These are phyloP conservation scores for Nigrospora oryzae DNA, from an alignment of 2,329 filamentous ascomycete species.

Conservation along the genomic window DNA sequence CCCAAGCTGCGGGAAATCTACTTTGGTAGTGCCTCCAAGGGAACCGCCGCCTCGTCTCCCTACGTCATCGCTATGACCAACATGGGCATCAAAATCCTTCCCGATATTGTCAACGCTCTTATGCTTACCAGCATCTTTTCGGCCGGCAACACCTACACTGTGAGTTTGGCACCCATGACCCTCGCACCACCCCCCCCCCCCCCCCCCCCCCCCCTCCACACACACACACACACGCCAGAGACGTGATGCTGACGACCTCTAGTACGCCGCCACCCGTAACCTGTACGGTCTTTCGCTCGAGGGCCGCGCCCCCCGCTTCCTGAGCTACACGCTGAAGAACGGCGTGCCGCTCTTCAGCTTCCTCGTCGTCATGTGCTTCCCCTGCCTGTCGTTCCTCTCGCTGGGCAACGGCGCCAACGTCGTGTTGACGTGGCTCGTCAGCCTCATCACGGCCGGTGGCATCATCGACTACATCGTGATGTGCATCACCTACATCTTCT, in stretches of 20 bases:
- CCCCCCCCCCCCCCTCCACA: too few relatives aligned
- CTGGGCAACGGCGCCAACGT: slow-evolving; percentile 9
- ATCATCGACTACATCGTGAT: slow-evolving; percentile 10
- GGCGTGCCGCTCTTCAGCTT: slow-evolving; percentile 57
- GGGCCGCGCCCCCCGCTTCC: slow-evolving; percentile 38
- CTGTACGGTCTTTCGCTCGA: slow-evolving; percentile 47
- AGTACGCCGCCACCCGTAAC: slow-evolving; percentile 47
- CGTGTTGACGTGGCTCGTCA: slow-evolving; percentile 7
- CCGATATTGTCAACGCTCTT: slow-evolving; percentile 50
- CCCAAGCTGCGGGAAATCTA: slow-evolving; percentile 39
- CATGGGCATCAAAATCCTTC: slow-evolving; percentile 38
- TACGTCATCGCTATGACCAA: slow-evolving; percentile 45
- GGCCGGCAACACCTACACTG: slow-evolving; percentile 48
- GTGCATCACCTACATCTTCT: slow-evolving; percentile 41
- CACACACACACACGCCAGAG: too few relatives aligned
- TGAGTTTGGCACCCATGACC: not conserved
- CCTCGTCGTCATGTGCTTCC: slow-evolving; percentile 43
- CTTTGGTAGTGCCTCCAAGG: slow-evolving; percentile 1
- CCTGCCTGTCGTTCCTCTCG: slow-evolving; percentile 48
- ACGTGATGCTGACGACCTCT: not conserved
- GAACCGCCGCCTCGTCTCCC: slow-evolving; percentile 39
- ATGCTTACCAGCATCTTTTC: slow-evolving; percentile 47
- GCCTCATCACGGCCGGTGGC: slow-evolving; percentile 8
- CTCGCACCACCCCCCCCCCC: too few relatives aligned
- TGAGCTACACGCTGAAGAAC: slow-evolving; percentile 39